phyloP scores from a whole-genome alignment of 2,329 filamentous ascomycete genomes.

The Pyrenophora seminiperda region DNA sequence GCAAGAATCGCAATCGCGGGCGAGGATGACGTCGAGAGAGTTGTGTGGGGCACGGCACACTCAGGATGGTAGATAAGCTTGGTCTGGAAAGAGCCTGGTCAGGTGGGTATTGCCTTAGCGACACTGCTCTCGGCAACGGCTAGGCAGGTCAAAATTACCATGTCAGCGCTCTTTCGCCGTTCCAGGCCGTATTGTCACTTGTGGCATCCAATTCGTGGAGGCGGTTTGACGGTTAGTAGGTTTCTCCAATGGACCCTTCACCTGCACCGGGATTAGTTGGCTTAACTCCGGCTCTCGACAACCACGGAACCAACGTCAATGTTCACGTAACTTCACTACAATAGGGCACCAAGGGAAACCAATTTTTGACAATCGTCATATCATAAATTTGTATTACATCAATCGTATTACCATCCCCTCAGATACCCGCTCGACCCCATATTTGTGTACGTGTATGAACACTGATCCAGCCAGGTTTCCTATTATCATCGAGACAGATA shows the following conservation, averaged over 20 bases:
- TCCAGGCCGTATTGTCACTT: neutral
- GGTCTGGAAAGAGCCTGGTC: neutral
- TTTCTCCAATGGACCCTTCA: too few relatives aligned
- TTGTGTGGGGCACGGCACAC: slow-evolving; percentile 6
- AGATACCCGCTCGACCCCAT: neutral
- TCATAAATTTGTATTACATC: slow-evolving; percentile 4
- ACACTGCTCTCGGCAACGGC: slow-evolving; percentile 1
- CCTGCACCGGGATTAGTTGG: too few relatives aligned
- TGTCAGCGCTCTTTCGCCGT: neutral
- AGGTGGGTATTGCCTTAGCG: neutral
- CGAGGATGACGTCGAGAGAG: slow-evolving; percentile 1
- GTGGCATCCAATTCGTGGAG: neutral
- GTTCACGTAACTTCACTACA: neutral
- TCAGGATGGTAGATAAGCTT: slow-evolving; percentile 4
- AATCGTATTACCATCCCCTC: slow-evolving; percentile 2
- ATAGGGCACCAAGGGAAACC: neutral
- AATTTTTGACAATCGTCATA: neutral
- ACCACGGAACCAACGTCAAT: neutral
- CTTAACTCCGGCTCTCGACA: too few relatives aligned
- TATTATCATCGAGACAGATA: slow-evolving; percentile 1
- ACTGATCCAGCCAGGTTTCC: slow-evolving; percentile 21
- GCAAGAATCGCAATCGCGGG: neutral
- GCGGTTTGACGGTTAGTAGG: too few relatives aligned
- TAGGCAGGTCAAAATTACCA: neutral
- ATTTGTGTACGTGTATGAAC: slow-evolving; percentile 1